A percentile compares a stretch with the other conserved stretches of the same genome.
phyloP scores from a whole-genome alignment of 352 stramenopile genomes.

The Pythium diclinum region DNA sequence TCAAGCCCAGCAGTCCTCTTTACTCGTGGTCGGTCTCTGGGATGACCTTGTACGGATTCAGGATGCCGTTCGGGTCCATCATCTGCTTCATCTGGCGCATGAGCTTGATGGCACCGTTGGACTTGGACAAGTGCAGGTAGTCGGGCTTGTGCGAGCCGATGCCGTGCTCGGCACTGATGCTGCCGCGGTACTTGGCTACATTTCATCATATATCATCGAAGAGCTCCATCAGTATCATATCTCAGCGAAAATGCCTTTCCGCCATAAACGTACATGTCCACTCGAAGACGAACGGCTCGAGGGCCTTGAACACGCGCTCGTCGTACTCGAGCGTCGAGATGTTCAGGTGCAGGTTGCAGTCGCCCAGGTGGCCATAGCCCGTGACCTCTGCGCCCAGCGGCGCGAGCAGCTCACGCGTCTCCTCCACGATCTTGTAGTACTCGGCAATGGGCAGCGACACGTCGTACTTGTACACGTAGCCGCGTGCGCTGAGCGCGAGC shows the following conservation, averaged over 20 bases:
- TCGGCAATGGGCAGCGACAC: slow-evolving; percentile 90
- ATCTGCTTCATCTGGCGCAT: slow-evolving; percentile 93
- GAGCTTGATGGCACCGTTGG: slow-evolving; percentile 68
- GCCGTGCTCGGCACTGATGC: slow-evolving; percentile 97
- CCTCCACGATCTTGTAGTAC: slow-evolving; percentile 90
- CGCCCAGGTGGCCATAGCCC: slow-evolving; percentile 94
- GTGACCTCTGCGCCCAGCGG: slow-evolving; percentile 57
- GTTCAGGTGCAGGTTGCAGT: slow-evolving; percentile 98
- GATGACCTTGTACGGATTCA: slow-evolving; percentile 97
- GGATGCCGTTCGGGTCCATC: slow-evolving; percentile 95
- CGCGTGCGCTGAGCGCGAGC: slow-evolving; percentile 75
- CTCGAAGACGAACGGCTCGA: slow-evolving; percentile 81
- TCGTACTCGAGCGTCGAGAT: slow-evolving; percentile 79
- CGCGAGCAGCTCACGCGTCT: slow-evolving; percentile 59
- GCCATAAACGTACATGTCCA: slow-evolving; percentile 55
- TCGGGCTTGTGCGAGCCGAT: slow-evolving; percentile 94
- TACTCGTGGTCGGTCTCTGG: slow-evolving; percentile 17
- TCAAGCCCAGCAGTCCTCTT: not conserved
- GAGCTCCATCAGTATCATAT: not conserved
- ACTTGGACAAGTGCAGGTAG: slow-evolving; percentile 87
- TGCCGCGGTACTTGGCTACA: slow-evolving; percentile 79
- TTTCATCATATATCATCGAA: not conserved
- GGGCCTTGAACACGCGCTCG: slow-evolving; percentile 51
- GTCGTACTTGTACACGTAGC: slow-evolving; percentile 98
- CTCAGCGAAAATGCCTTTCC: not conserved